Conservation (phyloP, 768 basidiomycete genomes). For the Antrodiella citrinella region DNA sequence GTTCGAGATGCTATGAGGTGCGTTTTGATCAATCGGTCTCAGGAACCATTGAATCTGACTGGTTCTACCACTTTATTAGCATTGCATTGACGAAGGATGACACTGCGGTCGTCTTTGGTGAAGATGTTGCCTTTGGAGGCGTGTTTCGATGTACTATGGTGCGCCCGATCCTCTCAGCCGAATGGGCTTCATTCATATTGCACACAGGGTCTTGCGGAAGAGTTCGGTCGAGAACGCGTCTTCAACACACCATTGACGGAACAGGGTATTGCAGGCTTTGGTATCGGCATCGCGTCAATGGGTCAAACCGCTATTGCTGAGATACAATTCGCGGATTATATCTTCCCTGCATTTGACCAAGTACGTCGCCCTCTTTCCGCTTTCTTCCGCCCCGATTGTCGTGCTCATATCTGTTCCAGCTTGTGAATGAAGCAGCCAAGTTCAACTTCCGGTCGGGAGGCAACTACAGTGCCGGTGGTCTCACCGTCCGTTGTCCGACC, state of each 20-base stretch:
- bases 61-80: constrained; percentile 29
- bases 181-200: constrained; percentile 8
- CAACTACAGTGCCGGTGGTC: constrained; percentile 68
- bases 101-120: constrained; percentile 82
- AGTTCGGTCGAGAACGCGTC: constrained; percentile 91
- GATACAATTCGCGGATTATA: constrained; percentile 88
- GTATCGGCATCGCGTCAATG: constrained; percentile 86
- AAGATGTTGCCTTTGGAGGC: constrained; percentile 89
- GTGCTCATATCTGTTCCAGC: constrained; percentile 28
- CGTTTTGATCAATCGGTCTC: no score
- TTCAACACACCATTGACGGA: constrained; percentile 94
- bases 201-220: constrained; percentile 75
- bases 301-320: constrained; percentile 94
- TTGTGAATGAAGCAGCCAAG: constrained; percentile 95
- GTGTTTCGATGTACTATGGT: constrained; percentile 95
- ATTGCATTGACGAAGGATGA: constrained; percentile 83
- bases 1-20: constrained; percentile 86
- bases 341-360: constrained; percentile 93
- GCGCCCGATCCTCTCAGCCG: constrained; percentile 22
- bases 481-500: constrained; percentile 79
- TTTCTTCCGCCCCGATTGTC: constrained; percentile 1
- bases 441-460: constrained; percentile 86
- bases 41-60: not conserved
- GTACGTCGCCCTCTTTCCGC: constrained; percentile 25
- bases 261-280: constrained; percentile 93